Percentiles rank a stretch among this genome's conserved stretches.
phyloP scores from a whole-genome alignment of 257 asterid genomes.

The Ajuga chamaepitys region DNA sequence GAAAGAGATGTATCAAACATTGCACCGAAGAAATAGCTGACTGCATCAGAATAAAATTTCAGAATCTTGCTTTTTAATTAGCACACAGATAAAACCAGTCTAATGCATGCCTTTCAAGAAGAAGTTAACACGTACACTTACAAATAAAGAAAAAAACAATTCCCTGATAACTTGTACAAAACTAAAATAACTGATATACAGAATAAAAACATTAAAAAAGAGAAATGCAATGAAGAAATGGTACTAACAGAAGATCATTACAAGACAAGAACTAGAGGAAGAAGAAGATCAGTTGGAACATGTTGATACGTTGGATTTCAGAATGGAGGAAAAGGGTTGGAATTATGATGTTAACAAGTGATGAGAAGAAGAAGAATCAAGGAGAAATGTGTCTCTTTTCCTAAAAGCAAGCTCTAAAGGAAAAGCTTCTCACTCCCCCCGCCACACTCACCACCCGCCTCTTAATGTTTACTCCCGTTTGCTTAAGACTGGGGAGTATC shows the following conservation, averaged over 20 bases:
- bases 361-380: conserved; percentile 33
- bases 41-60: background rate
- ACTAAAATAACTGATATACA: background rate
- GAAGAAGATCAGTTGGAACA: conserved; percentile 19
- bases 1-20: background rate
- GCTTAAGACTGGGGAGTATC: too few species aligned
- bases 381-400: conserved; percentile 39
- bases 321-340: conserved; percentile 17
- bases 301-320: conserved; percentile 21
- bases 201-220: background rate
- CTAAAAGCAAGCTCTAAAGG: conserved; percentile 56
- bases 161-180: background rate
- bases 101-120: too few species aligned
- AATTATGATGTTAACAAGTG: conserved; percentile 20
- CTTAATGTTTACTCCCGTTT: too few species aligned
- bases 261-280: conserved; percentile 17
- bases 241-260: conserved; percentile 23
- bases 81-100: background rate
- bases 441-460: conserved; percentile 24
- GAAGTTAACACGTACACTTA: background rate
- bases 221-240: conserved; percentile 5
- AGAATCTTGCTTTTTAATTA: conserved; percentile 2
- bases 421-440: conserved; percentile 45
- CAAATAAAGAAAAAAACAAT: conserved; percentile 7
- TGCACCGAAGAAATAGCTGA: conserved; percentile 1